Evolutionary conservation across 495 filamentous ascomycete species (phyloP).

Genomic region (Penicillium lagena): DNA sequence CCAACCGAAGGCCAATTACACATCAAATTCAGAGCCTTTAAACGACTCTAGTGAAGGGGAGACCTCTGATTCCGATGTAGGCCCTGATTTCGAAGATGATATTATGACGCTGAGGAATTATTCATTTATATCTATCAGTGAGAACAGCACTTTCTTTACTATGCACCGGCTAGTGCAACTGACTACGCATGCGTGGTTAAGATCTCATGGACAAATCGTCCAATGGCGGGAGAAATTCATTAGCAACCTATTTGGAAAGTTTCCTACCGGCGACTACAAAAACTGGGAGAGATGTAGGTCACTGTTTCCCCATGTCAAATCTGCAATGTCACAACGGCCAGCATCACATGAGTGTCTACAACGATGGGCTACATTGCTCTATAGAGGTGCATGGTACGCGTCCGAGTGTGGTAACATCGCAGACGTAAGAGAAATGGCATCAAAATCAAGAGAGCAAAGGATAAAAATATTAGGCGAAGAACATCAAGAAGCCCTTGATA

Average conservation of each 20-base stretch:
- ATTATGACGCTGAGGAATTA: slow-evolving; percentile 30
- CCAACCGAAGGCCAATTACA: too few species aligned
- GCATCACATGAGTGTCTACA: neutral
- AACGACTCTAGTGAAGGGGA: too few species aligned
- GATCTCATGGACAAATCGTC: slow-evolving; percentile 21
- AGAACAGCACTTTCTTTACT: slow-evolving; percentile 1
- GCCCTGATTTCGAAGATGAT: slow-evolving; percentile 19
- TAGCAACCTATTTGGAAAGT: slow-evolving; percentile 24
- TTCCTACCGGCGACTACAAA: slow-evolving; percentile 33
- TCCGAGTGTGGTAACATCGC: slow-evolving; percentile 1
- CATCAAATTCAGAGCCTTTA: too few species aligned
- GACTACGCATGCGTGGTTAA: slow-evolving; percentile 14
- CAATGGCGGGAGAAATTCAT: slow-evolving; percentile 25
- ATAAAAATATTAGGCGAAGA: too few species aligned
- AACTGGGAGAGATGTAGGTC: slow-evolving; percentile 21
- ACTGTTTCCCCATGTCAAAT: slow-evolving; percentile 20
- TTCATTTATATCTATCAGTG: slow-evolving; percentile 25
- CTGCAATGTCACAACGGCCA: slow-evolving; percentile 9
- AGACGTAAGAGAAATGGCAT: slow-evolving; percentile 2
- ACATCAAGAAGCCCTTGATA: too few species aligned
- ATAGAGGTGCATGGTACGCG: slow-evolving; percentile 10
- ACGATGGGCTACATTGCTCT: slow-evolving; percentile 16
- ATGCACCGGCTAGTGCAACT: slow-evolving; percentile 21
- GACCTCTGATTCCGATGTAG: too few species aligned
- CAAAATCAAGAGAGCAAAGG: neutral